Percentiles rank a stretch among this genome's conserved stretches.
Conservation (phyloP, 2,329 filamentous ascomycete species). For the Diaporthe helianthi region DNA sequence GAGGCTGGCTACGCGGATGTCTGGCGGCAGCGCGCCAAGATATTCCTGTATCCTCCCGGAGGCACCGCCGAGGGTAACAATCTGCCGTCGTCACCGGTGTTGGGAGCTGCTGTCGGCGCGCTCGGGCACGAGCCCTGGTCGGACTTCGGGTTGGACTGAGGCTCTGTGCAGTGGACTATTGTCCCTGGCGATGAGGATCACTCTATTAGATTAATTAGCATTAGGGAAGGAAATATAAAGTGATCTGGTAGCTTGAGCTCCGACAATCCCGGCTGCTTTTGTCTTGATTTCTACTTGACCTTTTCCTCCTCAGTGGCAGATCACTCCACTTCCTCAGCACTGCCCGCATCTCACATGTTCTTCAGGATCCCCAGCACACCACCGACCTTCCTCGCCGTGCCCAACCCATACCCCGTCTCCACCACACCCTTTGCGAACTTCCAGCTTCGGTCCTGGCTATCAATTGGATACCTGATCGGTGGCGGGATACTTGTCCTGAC, state of each 20-base stretch:
- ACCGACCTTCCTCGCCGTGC: constrained; percentile 36
- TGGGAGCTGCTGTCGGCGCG: background rate
- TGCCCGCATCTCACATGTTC: constrained; percentile 36
- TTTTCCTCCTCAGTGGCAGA: background rate
- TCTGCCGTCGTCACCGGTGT: background rate
- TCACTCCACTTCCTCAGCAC: background rate
- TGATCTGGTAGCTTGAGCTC: background rate
- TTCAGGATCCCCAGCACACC: constrained; percentile 40
- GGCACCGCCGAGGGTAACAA: background rate
- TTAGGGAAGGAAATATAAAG: background rate
- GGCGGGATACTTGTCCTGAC: constrained; percentile 80
- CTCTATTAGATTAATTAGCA: constrained; percentile 24
- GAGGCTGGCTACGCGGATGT: background rate
- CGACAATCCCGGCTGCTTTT: background rate
- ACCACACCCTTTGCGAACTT: constrained; percentile 68
- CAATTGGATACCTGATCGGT: constrained; percentile 82
- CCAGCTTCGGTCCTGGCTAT: constrained; percentile 69
- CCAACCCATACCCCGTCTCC: constrained; percentile 64
- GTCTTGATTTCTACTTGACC: background rate
- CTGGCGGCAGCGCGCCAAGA: background rate
- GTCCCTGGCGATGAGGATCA: background rate
- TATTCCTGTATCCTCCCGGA: constrained; percentile 20
- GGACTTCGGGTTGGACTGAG: constrained; percentile 28
- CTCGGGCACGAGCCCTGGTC: constrained; percentile 29
- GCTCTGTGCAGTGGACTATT: background rate